Conservation (phyloP, 257 asterid species). For the Leptodermis oblonga region DNA sequence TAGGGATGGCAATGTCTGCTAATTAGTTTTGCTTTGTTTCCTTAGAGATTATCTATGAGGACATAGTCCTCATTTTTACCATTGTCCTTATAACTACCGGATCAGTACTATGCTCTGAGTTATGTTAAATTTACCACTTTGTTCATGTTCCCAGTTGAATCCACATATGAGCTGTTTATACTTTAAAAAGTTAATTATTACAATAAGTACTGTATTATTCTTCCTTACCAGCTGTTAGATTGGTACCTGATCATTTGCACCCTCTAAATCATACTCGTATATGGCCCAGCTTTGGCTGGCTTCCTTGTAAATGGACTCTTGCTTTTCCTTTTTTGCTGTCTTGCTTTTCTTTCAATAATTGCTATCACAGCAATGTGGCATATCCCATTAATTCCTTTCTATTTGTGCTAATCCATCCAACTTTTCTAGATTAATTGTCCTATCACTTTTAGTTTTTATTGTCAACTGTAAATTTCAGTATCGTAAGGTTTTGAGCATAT, state of each 20-base stretch:
- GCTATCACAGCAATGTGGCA: neutral
- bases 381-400: neutral
- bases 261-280: constrained; percentile 27
- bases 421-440: constrained; percentile 14
- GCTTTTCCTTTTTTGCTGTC: constrained; percentile 18
- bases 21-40: too few relatives aligned
- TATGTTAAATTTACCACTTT: constrained; percentile 74
- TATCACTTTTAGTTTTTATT: neutral
- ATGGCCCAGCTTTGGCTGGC: constrained; percentile 59
- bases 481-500: neutral
- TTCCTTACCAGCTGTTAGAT: too few relatives aligned
- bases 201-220: constrained; percentile 19
- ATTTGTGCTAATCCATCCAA: too few relatives aligned
- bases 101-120: too few relatives aligned
- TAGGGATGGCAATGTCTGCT: too few relatives aligned
- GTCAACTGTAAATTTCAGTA: neutral
- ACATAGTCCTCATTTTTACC: too few relatives aligned
- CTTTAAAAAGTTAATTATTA: constrained; percentile 19
- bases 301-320: constrained; percentile 31
- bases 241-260: constrained; percentile 34
- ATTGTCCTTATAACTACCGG: too few relatives aligned
- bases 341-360: constrained; percentile 20
- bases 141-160: constrained; percentile 83
- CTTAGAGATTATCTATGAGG: too few relatives aligned
- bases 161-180: constrained; percentile 9